Percentiles rank a stretch among this genome's conserved stretches.
phyloP scores from a whole-genome alignment of 2,329 filamentous ascomycete species.

The Penicillium paneum region DNA sequence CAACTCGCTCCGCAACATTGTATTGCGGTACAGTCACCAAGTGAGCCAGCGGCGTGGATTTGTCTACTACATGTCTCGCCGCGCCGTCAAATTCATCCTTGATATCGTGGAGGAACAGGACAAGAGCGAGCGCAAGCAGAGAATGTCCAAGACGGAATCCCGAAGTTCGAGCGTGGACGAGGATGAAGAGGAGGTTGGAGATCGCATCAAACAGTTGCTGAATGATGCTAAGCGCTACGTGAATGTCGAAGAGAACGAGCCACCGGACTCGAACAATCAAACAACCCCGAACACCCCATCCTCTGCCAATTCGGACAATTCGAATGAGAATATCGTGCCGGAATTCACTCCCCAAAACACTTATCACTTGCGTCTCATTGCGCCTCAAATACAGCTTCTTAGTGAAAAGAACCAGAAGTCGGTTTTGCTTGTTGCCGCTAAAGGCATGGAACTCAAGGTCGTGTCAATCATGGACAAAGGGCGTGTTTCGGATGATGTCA shows the following conservation, averaged over 20 bases:
- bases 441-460: slow-evolving; percentile 97
- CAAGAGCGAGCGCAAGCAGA: slow-evolving; percentile 59
- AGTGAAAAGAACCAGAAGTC: slow-evolving; percentile 98
- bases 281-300: slow-evolving; percentile 37
- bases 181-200: slow-evolving; percentile 66
- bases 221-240: slow-evolving; percentile 82
- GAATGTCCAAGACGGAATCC: slow-evolving; percentile 31
- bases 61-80: slow-evolving; percentile 93
- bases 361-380: slow-evolving; percentile 92
- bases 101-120: slow-evolving; percentile 95
- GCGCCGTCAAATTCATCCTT: slow-evolving; percentile 95
- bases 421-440: slow-evolving; percentile 92
- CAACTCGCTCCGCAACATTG: slow-evolving; percentile 91
- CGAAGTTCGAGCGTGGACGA: slow-evolving; percentile 49
- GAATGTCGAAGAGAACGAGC: slow-evolving; percentile 60
- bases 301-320: slow-evolving; percentile 45
- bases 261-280: slow-evolving; percentile 43
- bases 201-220: slow-evolving; percentile 80
- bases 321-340: slow-evolving; percentile 72
- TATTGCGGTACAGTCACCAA: slow-evolving; percentile 95
- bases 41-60: slow-evolving; percentile 94
- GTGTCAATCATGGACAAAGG: slow-evolving; percentile 98
- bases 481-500: slow-evolving; percentile 85
- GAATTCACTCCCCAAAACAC: slow-evolving; percentile 90
- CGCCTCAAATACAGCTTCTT: slow-evolving; percentile 95